phyloP scores from a whole-genome alignment of 148 eudicot species.

The Rhododendron henanense region DNA sequence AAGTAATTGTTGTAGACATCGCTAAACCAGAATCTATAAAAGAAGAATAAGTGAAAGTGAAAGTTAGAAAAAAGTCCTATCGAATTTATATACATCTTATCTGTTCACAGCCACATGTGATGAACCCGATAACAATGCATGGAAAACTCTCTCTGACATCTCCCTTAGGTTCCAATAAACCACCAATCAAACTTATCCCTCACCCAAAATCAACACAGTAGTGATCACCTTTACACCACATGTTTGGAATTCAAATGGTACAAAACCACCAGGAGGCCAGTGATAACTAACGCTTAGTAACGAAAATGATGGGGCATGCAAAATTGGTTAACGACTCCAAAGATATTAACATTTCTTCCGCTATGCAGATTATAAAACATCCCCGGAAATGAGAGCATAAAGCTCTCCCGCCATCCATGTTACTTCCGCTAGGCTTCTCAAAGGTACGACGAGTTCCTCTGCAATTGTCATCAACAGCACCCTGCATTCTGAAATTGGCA shows the following conservation, averaged over 20 bases:
- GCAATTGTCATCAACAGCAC: slow-evolving; percentile 12
- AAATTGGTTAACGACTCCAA: neutral
- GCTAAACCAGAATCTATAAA: neutral
- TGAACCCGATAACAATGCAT: neutral
- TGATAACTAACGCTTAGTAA: neutral
- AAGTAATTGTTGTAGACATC: neutral
- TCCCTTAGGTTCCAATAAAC: neutral
- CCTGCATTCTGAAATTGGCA: slow-evolving; percentile 35
- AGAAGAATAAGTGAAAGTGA: neutral
- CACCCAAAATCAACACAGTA: neutral
- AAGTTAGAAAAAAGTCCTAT: neutral
- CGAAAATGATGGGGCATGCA: neutral
- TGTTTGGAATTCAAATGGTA: neutral
- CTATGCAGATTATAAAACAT: slow-evolving; percentile 9
- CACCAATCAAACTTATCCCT: neutral
- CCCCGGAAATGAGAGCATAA: slow-evolving; percentile 17
- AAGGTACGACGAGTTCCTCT: slow-evolving; percentile 26
- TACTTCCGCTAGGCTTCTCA: slow-evolving; percentile 35
- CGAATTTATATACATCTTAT: neutral
- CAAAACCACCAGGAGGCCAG: neutral
- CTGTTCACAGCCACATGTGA: neutral
- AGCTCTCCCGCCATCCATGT: slow-evolving; percentile 50
- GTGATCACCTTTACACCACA: neutral
- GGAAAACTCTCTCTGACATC: neutral
- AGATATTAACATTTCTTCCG: neutral